phyloP scores from a whole-genome alignment of 2,329 filamentous ascomycete species.

The Curvularia spicifera region DNA sequence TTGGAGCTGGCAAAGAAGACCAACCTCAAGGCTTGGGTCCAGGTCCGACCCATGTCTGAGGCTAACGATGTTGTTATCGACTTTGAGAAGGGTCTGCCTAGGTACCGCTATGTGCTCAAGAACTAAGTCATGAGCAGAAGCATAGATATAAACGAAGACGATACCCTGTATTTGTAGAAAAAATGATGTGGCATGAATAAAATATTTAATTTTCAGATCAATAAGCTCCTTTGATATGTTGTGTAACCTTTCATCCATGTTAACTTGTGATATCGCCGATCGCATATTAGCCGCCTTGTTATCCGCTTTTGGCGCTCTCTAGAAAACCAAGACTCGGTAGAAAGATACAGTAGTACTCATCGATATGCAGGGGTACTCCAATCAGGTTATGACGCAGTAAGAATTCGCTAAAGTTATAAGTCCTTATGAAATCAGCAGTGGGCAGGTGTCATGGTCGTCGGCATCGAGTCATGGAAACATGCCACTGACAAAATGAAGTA shows the following conservation, averaged over 20 bases:
- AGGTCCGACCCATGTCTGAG: constrained; percentile 51
- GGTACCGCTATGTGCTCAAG: constrained; percentile 52
- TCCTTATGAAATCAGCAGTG: no score
- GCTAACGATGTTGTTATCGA: constrained; percentile 47
- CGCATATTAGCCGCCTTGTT: no score
- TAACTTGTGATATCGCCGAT: not conserved
- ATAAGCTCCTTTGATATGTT: not conserved
- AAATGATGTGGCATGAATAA: constrained; percentile 1
- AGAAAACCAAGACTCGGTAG: not conserved
- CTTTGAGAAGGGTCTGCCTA: constrained; percentile 51
- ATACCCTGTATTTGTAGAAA: constrained; percentile 13
- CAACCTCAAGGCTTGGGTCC: constrained; percentile 51
- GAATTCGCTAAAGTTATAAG: no score
- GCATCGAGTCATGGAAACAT: no score
- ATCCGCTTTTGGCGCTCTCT: not conserved
- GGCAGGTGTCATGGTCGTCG: no score
- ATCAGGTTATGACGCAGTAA: no score
- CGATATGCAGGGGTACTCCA: no score
- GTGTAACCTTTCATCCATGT: not conserved
- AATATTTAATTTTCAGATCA: not conserved
- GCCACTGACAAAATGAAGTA: no score
- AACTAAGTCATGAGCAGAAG: constrained; percentile 20
- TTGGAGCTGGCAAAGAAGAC: constrained; percentile 52
- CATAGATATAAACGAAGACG: not conserved
- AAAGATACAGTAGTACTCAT: not conserved